These are phyloP conservation scores for Chara braunii DNA, from an alignment of 139 green algal genomes.

Conservation along the genomic window DNA sequence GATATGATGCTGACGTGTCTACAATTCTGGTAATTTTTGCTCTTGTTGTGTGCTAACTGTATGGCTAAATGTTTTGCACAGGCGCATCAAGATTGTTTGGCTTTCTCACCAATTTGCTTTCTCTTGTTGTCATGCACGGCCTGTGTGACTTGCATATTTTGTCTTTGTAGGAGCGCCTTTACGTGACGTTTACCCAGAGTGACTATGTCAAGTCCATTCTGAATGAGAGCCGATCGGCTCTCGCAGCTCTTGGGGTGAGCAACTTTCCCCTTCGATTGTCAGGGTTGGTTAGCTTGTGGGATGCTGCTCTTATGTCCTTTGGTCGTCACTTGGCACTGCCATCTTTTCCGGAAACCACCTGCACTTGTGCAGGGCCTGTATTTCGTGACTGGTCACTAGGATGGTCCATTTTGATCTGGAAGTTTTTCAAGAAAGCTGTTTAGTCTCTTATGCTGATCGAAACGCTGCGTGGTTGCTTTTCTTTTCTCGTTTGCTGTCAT, in stretches of 20 bases:
- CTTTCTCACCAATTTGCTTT: not conserved
- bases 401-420: too few relatives aligned
- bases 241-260: conserved; percentile 52
- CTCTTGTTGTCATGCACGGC: not conserved
- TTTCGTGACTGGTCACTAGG: too few relatives aligned
- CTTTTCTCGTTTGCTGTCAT: too few relatives aligned
- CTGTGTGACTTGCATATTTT: not conserved
- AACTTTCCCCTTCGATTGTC: too few relatives aligned
- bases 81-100: not conserved
- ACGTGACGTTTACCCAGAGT: conserved; percentile 44
- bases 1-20: conserved; percentile 20
- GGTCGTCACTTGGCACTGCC: too few relatives aligned
- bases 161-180: conserved; percentile 20
- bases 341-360: too few relatives aligned
- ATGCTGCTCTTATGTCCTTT: too few relatives aligned
- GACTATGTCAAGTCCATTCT: conserved; percentile 55
- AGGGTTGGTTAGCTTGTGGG: too few relatives aligned
- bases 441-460: too few relatives aligned
- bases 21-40: conserved; percentile 5
- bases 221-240: conserved; percentile 67
- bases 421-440: too few relatives aligned
- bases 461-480: too few relatives aligned
- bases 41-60: not conserved
- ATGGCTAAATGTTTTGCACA: not conserved
- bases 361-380: too few relatives aligned